Evolutionary conservation across 768 basidiomycete species (phyloP).

Genomic region (Neoboletus brunneissimus): DNA sequence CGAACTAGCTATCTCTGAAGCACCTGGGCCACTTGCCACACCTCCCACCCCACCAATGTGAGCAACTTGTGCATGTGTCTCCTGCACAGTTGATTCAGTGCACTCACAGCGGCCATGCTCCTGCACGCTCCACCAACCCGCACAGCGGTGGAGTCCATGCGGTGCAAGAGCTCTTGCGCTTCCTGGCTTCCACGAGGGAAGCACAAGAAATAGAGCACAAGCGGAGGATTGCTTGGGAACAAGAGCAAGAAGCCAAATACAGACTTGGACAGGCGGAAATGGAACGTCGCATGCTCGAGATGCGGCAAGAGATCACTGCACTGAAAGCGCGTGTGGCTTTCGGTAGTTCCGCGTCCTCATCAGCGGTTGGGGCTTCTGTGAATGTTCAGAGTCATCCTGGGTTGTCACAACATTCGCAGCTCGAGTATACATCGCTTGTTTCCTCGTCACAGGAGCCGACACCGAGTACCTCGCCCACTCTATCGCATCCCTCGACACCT

Average conservation of each 20-base stretch:
- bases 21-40: constrained; percentile 24
- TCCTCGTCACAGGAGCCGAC: constrained; percentile 28
- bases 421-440: constrained; percentile 3
- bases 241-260: constrained; percentile 62
- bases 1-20: constrained; percentile 56
- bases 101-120: constrained; percentile 7
- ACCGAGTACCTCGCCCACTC: constrained; percentile 29
- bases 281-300: constrained; percentile 52
- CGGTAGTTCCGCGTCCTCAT: constrained; percentile 11
- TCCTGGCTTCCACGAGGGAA: constrained; percentile 54
- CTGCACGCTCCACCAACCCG: constrained; percentile 25
- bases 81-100: not conserved
- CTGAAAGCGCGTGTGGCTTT: constrained; percentile 42
- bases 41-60: constrained; percentile 39
- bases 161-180: constrained; percentile 60
- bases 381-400: not conserved
- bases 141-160: constrained; percentile 40
- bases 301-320: constrained; percentile 51
- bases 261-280: constrained; percentile 54
- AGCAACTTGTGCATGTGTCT: constrained; percentile 15
- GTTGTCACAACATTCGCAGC: constrained; percentile 8
- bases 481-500: constrained; percentile 28
- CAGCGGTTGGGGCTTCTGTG: constrained; percentile 2
- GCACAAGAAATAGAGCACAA: constrained; percentile 59
- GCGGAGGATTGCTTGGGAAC: constrained; percentile 65